Evolutionary conservation across 2,329 filamentous ascomycete genomes (phyloP).

Genomic region (Penicillium sp.): DNA sequence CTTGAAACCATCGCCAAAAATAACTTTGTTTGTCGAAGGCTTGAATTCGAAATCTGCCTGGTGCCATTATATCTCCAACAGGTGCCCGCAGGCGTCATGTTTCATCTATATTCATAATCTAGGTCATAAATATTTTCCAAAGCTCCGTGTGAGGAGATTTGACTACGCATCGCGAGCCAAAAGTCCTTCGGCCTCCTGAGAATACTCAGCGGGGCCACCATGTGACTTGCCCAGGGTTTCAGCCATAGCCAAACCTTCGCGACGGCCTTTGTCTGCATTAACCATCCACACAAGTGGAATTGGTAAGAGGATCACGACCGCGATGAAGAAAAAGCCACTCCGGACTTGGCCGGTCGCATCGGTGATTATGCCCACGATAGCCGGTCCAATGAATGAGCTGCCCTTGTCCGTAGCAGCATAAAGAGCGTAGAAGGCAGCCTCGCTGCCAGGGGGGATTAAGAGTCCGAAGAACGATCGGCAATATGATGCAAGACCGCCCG

Average conservation of each 20-base stretch:
- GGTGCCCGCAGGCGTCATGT: background rate
- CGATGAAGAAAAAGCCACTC: conserved; percentile 85
- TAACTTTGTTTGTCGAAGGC: background rate
- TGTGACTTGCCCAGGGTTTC: conserved; percentile 23
- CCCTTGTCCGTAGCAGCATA: conserved; percentile 96
- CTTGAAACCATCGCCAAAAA: background rate
- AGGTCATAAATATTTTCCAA: background rate
- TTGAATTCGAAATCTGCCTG: background rate
- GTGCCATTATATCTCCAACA: no score
- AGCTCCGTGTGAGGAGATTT: background rate
- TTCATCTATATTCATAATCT: background rate
- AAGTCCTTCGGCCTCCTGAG: conserved; percentile 33
- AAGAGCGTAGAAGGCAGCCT: conserved; percentile 88
- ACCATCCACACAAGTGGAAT: conserved; percentile 79
- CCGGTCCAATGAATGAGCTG: conserved; percentile 82
- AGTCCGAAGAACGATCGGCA: conserved; percentile 85
- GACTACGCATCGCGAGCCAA: conserved; percentile 16
- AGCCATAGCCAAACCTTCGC: conserved; percentile 35
- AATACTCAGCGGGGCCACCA: conserved; percentile 11
- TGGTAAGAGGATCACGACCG: conserved; percentile 73
- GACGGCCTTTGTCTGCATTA: conserved; percentile 39
- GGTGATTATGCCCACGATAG: conserved; percentile 84
- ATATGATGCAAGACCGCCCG: conserved; percentile 81
- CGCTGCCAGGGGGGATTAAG: conserved; percentile 82
- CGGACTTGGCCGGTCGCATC: conserved; percentile 73